Percentiles rank a stretch among this genome's conserved stretches.
Conservation (phyloP, 805 yeast genomes). For the Peterozyma toletana region DNA sequence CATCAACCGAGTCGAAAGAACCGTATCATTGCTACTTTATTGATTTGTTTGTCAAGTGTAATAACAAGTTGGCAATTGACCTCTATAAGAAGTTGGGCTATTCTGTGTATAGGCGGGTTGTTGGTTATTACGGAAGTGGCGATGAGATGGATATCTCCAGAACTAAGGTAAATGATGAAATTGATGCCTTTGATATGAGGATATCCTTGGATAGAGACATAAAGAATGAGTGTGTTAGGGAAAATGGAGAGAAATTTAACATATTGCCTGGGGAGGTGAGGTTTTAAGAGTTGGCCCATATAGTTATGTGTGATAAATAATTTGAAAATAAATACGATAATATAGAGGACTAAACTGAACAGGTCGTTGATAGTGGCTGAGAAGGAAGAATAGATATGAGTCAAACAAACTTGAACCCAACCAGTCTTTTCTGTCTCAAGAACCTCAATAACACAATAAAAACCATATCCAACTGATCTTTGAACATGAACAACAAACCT, state of each 20-base stretch:
- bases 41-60: constrained; percentile 87
- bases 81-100: constrained; percentile 86
- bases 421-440: constrained; percentile 1
- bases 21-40: constrained; percentile 79
- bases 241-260: constrained; percentile 51
- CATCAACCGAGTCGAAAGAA: constrained; percentile 60
- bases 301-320: no score
- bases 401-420: no score
- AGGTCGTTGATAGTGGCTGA: no score
- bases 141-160: constrained; percentile 28
- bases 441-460: constrained; percentile 6
- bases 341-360: no score
- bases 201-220: constrained; percentile 53
- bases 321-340: no score
- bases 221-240: constrained; percentile 43
- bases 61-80: constrained; percentile 71
- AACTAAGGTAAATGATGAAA: constrained; percentile 48
- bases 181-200: constrained; percentile 89
- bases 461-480: constrained; percentile 44
- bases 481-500: constrained; percentile 76
- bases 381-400: no score
- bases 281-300: constrained; percentile 27
- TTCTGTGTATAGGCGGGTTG: constrained; percentile 75
- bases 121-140: constrained; percentile 68
- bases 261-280: constrained; percentile 62